These are phyloP conservation scores for Amanita jacksonii DNA, from an alignment of 768 basidiomycete genomes.

Conservation along the genomic window DNA sequence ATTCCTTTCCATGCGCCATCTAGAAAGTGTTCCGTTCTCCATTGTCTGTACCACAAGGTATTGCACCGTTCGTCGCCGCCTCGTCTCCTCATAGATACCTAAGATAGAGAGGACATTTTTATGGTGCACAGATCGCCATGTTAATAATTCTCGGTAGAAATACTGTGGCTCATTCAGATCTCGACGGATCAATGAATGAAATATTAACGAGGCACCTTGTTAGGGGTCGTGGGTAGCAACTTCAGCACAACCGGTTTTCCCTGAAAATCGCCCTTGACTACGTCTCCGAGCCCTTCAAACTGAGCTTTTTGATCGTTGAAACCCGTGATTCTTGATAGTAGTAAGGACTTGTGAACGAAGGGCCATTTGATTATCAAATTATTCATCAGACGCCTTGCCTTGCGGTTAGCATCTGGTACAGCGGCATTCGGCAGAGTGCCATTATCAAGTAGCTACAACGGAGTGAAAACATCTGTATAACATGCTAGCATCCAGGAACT, in stretches of 20 bases:
- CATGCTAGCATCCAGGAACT: background rate
- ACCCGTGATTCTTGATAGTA: background rate
- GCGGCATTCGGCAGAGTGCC: background rate
- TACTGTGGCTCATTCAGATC: background rate
- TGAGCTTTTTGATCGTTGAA: background rate
- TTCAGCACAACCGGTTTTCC: conserved; percentile 1
- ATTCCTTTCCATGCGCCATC: background rate
- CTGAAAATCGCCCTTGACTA: background rate
- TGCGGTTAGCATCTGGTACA: background rate
- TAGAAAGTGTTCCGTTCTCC: conserved; percentile 2
- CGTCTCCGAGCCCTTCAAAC: background rate
- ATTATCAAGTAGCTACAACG: background rate
- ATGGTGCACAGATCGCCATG: conserved; percentile 1
- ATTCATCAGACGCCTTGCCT: background rate
- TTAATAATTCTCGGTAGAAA: background rate
- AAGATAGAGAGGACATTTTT: background rate
- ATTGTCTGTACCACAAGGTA: conserved; percentile 3
- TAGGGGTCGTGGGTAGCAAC: background rate
- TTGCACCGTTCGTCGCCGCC: background rate
- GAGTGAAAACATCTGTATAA: background rate
- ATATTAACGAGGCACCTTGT: no score
- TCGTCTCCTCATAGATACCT: background rate
- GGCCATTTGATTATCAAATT: background rate
- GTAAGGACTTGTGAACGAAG: background rate
- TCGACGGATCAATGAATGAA: background rate